Conservation (phyloP, 106 monocot species). For the Dendrobium nobile region DNA sequence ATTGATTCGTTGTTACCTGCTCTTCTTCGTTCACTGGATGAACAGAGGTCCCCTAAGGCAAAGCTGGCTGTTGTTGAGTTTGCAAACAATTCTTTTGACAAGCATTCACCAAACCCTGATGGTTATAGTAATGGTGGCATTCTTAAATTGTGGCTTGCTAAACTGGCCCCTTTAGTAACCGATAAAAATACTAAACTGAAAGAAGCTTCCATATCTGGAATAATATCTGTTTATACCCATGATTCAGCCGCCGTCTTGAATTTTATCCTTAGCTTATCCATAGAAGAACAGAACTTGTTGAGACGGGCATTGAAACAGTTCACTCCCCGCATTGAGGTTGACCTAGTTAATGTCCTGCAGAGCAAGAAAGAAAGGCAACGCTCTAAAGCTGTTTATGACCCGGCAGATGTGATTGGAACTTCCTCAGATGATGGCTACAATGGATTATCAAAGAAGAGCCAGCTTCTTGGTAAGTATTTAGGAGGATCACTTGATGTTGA, state of each 20-base stretch:
- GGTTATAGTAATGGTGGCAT: constrained; percentile 67
- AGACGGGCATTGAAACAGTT: constrained; percentile 90
- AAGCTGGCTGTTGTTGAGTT: constrained; percentile 96
- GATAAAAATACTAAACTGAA: constrained; percentile 96
- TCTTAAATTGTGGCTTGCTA: constrained; percentile 96
- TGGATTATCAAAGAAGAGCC: constrained; percentile 60
- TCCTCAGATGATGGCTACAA: constrained; percentile 85
- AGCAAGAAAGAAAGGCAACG: constrained; percentile 92
- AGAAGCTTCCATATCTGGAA: constrained; percentile 86
- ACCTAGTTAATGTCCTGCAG: constrained; percentile 87
- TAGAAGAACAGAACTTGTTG: constrained; percentile 85
- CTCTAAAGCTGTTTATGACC: constrained; percentile 81
- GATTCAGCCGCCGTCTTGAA: constrained; percentile 86
- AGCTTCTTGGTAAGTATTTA: constrained; percentile 62
- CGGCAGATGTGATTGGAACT: constrained; percentile 63
- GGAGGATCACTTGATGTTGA: constrained; percentile 73
- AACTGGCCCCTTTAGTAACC: constrained; percentile 80
- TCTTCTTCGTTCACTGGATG: constrained; percentile 84
- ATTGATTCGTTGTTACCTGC: constrained; percentile 89
- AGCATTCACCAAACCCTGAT: constrained; percentile 66
- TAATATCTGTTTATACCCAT: constrained; percentile 74
- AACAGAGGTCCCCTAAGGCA: constrained; percentile 97
- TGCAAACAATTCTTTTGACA: constrained; percentile 95
- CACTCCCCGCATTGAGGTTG: constrained; percentile 98
- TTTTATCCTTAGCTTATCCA: constrained; percentile 77